A percentile compares a stretch with the other conserved stretches of the same genome.
phyloP scores from a whole-genome alignment of 1,284 basidiomycete genomes.

The Fomes fomentarius region DNA sequence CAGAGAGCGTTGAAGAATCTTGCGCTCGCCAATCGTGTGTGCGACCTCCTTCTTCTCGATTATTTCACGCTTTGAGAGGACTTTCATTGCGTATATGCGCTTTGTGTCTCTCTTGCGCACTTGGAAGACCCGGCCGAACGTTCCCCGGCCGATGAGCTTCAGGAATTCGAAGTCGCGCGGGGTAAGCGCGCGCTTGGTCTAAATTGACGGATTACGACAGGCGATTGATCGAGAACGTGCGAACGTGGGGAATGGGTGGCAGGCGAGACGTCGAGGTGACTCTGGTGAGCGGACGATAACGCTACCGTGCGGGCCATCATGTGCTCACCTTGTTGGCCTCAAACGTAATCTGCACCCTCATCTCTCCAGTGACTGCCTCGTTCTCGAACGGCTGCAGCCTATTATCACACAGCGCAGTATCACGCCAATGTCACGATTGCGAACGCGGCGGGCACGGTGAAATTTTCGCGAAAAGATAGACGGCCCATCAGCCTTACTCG shows the following conservation, averaged over 20 bases:
- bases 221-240: not conserved
- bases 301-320: conserved; percentile 16
- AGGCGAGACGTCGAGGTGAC: not conserved
- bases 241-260: conserved; percentile 9
- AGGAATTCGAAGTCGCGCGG: conserved; percentile 98
- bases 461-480: not conserved
- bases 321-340: conserved; percentile 83
- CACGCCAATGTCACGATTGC: not conserved
- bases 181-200: conserved; percentile 83
- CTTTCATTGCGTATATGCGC: conserved; percentile 99
- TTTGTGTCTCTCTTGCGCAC: conserved; percentile 97
- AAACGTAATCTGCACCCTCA: conserved; percentile 94
- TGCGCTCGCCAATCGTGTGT: conserved; percentile 99
- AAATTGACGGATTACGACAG: conserved; percentile 9
- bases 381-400: conserved; percentile 81
- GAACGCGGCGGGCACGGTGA: not conserved
- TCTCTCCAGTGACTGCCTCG: conserved; percentile 88
- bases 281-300: conserved; percentile 21
- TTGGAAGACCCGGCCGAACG: conserved; percentile 99
- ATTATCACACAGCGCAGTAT: conserved; percentile 17
- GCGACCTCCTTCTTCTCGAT: conserved; percentile 99
- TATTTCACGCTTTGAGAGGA: conserved; percentile 98
- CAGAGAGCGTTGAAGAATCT: conserved; percentile 94
- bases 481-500: not conserved
- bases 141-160: conserved; percentile 97